Conservation (phyloP, 768 basidiomycete genomes). For the Cystofilobasidium capitatum region DNA sequence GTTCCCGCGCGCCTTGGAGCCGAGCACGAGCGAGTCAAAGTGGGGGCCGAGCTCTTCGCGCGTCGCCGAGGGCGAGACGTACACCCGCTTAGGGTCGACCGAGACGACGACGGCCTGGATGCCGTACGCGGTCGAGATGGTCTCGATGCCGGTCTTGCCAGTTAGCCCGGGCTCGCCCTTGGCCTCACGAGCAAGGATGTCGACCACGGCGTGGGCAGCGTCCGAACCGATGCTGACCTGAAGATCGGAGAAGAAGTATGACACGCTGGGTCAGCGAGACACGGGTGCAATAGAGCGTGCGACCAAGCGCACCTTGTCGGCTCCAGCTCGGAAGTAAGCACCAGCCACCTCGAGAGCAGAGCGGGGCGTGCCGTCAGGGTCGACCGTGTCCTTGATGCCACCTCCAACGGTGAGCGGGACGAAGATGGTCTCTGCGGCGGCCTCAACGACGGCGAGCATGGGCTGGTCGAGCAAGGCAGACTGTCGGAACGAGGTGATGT, state of each 20-base stretch:
- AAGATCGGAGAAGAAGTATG: not conserved
- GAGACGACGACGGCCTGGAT: constrained; percentile 97
- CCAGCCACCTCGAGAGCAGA: constrained; percentile 89
- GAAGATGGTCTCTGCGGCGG: constrained; percentile 78
- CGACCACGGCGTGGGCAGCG: constrained; percentile 88
- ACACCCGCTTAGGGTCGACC: constrained; percentile 80
- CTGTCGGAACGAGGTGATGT: constrained; percentile 98
- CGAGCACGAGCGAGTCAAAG: constrained; percentile 40
- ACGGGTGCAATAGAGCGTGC: no score
- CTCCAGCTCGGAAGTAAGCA: constrained; percentile 91
- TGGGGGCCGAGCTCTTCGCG: constrained; percentile 60
- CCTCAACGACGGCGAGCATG: constrained; percentile 90
- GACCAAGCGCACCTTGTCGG: constrained; percentile 60
- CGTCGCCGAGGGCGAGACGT: constrained; percentile 50
- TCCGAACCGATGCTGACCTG: constrained; percentile 82
- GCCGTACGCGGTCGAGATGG: constrained; percentile 80
- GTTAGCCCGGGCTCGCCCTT: constrained; percentile 42
- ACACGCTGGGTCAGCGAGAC: no score
- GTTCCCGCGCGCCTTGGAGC: constrained; percentile 28
- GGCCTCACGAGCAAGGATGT: constrained; percentile 44
- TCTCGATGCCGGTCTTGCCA: constrained; percentile 81
- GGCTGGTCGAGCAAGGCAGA: constrained; percentile 93
- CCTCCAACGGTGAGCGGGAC: constrained; percentile 98
- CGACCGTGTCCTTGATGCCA: constrained; percentile 89
- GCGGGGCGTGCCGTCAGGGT: constrained; percentile 83